These are phyloP conservation scores for Metschnikowia continentalis DNA, from an alignment of 805 yeast genomes.

Conservation along the genomic window DNA sequence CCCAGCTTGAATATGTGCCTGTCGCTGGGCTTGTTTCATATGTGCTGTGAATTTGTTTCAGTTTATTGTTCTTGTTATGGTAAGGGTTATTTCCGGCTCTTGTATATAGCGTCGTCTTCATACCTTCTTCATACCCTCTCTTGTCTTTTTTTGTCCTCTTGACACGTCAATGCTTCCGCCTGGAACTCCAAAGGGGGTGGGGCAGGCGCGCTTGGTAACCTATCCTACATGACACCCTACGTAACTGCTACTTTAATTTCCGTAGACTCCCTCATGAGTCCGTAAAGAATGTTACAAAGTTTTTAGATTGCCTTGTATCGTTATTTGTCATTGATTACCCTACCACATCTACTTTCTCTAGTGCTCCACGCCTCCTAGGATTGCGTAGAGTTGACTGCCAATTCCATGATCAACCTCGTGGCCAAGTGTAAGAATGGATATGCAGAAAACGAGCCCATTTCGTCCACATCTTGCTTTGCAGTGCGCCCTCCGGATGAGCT, in stretches of 20 bases:
- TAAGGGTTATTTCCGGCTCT: no score
- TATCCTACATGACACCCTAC: no score
- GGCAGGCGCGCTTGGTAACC: not conserved
- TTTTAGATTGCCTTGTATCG: not conserved
- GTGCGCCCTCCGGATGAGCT: constrained; percentile 30
- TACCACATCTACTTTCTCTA: not conserved
- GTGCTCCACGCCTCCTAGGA: constrained; percentile 6
- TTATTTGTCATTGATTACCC: not conserved
- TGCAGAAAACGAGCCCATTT: constrained; percentile 86
- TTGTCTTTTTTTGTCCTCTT: no score
- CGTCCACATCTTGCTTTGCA: constrained; percentile 48
- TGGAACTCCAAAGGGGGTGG: not conserved
- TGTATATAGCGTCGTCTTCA: no score
- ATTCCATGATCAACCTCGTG: constrained; percentile 88
- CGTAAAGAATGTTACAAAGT: not conserved
- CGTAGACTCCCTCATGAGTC: not conserved
- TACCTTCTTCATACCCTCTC: no score
- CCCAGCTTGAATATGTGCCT: not conserved
- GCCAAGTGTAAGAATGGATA: constrained; percentile 93
- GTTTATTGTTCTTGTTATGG: no score
- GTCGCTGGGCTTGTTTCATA: not conserved
- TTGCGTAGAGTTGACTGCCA: constrained; percentile 69
- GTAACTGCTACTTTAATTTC: no score
- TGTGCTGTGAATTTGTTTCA: not conserved
- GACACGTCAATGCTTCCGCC: not conserved